Evolutionary conservation across 768 basidiomycete species (phyloP).

Genomic region (Termitomyces sp.): DNA sequence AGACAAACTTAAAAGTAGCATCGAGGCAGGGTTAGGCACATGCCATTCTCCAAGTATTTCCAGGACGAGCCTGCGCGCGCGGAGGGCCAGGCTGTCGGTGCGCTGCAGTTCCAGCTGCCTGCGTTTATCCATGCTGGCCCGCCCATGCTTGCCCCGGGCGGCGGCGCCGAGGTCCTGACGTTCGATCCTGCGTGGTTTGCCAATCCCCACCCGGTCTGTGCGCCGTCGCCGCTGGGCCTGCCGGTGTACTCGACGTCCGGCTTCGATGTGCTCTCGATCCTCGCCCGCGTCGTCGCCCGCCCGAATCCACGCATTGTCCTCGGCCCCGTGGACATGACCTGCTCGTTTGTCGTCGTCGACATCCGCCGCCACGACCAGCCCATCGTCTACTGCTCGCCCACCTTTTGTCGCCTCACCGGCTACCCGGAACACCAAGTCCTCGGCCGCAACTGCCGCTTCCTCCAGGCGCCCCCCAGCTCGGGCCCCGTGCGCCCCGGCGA

Average conservation of each 20-base stretch:
- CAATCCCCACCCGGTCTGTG: slow-evolving; percentile 21
- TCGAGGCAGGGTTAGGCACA: not conserved
- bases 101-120: slow-evolving; percentile 52
- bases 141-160: slow-evolving; percentile 61
- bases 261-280: slow-evolving; percentile 81
- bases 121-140: slow-evolving; percentile 37
- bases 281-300: slow-evolving; percentile 71
- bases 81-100: slow-evolving; percentile 6
- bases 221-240: slow-evolving; percentile 29
- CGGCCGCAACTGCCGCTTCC: slow-evolving; percentile 87
- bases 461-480: slow-evolving; percentile 65
- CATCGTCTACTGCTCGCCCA: slow-evolving; percentile 86
- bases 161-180: slow-evolving; percentile 71
- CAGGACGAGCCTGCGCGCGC: slow-evolving; percentile 12
- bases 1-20: not conserved
- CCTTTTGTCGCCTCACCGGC: slow-evolving; percentile 74
- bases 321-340: slow-evolving; percentile 89
- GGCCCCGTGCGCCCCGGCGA: slow-evolving; percentile 30
- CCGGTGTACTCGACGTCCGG: slow-evolving; percentile 88
- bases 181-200: slow-evolving; percentile 44
- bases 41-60: slow-evolving; percentile 38
- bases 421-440: slow-evolving; percentile 72
- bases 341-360: slow-evolving; percentile 90
- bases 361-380: slow-evolving; percentile 75
- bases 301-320: slow-evolving; percentile 70